Evolutionary conservation across 768 basidiomycete species (phyloP), one percentile per base, ranked within the genome.

Genomic region (Cystobasidium onofrii): DNA sequence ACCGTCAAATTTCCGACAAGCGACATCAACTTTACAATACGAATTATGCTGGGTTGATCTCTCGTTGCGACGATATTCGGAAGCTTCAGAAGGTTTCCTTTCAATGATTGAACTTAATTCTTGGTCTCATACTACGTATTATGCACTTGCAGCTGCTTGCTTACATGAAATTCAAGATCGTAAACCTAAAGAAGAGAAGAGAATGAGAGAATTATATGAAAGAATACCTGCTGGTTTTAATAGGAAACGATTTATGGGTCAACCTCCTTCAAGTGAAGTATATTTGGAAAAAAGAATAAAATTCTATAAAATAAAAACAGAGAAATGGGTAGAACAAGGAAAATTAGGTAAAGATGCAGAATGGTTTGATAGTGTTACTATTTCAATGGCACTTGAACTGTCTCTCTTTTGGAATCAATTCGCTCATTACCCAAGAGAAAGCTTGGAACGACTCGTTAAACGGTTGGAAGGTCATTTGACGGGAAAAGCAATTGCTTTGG

Each of bases 101-200:
- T 7, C 29, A 15, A 71, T 71, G 69, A 44, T 36, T 7, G 69
- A 71, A 3, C 41, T 71, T 17, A 71, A 71, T 55, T 55, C 50
- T 36, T 71, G 69, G 69, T 71, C 69, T 12, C 69, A 71, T 60
- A 36, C 69, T 12, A 71, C 69, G 18, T 71, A 71, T 55, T 71
- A 57, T 55, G 69, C 69, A 15, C 44, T 71, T 36, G 69, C 69
- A 9, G 69, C 69, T 2, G 25, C 36, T 15, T 71, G 69, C 55
- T 36, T 71, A 36, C 50, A 61, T 27, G 69, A 71, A 31, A 36
- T 71, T n/a, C 33, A 23, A 15, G 15, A 27, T 31, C 69, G 69
- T 10, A 71, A 54, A n/a, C 29, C 33, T 36, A 31, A 7, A 23
- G 46, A 71, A 27, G 69, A 71, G 25, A 34, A 23, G 2, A 23